These are phyloP conservation scores for Rhizoctonia solani DNA, from an alignment of 1,284 basidiomycete genomes.

Conservation along the genomic window DNA sequence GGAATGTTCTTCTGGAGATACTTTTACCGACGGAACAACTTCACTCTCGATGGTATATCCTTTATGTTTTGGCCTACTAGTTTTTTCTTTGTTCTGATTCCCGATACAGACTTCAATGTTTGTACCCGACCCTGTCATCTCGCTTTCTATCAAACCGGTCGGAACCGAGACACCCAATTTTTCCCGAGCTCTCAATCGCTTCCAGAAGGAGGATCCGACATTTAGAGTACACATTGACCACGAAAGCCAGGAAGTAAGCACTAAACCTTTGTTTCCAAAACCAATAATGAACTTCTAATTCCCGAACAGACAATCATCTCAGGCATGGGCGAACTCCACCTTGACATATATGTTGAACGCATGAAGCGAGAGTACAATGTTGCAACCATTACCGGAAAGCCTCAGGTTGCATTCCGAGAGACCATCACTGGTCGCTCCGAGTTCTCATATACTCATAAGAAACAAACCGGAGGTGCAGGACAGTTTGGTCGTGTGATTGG, in stretches of 20 bases:
- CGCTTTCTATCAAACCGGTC: slow-evolving; percentile 88
- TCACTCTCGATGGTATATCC: slow-evolving; percentile 81
- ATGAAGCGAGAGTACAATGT: slow-evolving; percentile 99
- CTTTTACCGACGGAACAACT: slow-evolving; percentile 91
- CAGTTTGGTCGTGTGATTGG: slow-evolving; percentile 96
- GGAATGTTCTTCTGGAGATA: slow-evolving; percentile 97
- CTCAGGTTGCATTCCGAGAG: slow-evolving; percentile 96
- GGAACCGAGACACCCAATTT: slow-evolving; percentile 95
- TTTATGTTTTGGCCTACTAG: not conserved
- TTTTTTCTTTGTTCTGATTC: slow-evolving; percentile 5
- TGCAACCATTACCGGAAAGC: slow-evolving; percentile 92
- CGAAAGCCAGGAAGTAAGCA: slow-evolving; percentile 85
- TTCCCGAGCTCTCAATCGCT: slow-evolving; percentile 94
- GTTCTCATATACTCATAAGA: slow-evolving; percentile 97
- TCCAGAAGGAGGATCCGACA: slow-evolving; percentile 99
- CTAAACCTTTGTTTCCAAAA: not conserved
- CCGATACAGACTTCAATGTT: slow-evolving; percentile 87
- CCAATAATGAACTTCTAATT: not conserved
- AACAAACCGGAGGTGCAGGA: slow-evolving; percentile 96
- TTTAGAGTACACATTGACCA: slow-evolving; percentile 96
- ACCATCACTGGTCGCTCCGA: slow-evolving; percentile 81
- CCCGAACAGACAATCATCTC: slow-evolving; percentile 90
- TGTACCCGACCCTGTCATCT: slow-evolving; percentile 98
- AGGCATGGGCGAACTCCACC: slow-evolving; percentile 98
- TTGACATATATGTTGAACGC: slow-evolving; percentile 99